Base-by-base conservation (phyloP, 495 filamentous ascomycete genomes). In the Neurospora discreta region DNA sequence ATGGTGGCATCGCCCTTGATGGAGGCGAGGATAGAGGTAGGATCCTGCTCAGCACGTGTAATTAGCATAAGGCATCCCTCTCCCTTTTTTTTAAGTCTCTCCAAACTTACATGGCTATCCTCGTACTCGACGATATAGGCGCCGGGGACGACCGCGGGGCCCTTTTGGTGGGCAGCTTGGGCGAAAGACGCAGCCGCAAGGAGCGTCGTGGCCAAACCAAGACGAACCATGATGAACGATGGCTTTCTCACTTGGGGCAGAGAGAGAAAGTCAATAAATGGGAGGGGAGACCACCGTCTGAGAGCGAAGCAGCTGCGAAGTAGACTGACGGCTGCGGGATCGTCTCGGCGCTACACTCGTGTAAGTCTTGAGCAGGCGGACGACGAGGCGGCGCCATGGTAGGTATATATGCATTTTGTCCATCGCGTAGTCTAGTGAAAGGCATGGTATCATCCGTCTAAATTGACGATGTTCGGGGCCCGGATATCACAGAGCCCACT, bases 51-150 rank as follows among this genome's bases (percentile, higher is more conserved):
- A 20, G 23, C 6, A 20, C 20, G 15, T 30, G 6, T 60, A 40
- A 52, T 73, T 40, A 73, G 72, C 7, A 46, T 8, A 23, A 73
- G 74, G 23, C 72, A 67, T 69, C 60, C 65, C 73, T 30, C 69
- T 70, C 39, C 39, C 60, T 33, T 16, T 65, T 42, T 33, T 16
- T 65, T 42, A 3, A 23, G 39, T 70, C 26, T 73, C 69, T 67
- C 44, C 70, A 71, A 70, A 70, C 79, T 75, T 78, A 85, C 84
- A 76, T 80, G 77, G 68, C 80, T 78, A 60, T 82, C 79, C 67
- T 84, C 82, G 73, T 84, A 85, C 73, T 85, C 84, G 67, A 85
- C 79, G 72, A 85, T 83, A 76, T 84, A 85, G 7, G 82, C 82
- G 16, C 84, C 84, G 23, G 82, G 74, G 68, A 85, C 73, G 40